Conservation (phyloP, 2,329 filamentous ascomycete genomes). For the Fusarium mexicanum region DNA sequence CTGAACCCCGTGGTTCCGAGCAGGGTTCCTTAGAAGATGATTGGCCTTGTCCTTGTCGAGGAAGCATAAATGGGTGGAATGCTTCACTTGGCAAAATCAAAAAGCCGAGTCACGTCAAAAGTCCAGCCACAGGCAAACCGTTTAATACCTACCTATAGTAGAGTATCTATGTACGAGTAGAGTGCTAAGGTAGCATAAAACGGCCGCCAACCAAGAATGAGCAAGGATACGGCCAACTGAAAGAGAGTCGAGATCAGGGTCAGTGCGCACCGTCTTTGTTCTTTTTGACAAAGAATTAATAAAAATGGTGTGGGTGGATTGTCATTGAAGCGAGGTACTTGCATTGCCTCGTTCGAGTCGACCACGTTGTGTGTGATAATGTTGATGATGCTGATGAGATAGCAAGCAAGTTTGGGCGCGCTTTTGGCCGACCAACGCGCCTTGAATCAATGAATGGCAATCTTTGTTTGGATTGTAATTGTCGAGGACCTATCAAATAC, state of each 20-base stretch:
- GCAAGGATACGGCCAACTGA: not conserved
- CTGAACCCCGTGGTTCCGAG: conserved; percentile 12
- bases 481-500: conserved; percentile 36
- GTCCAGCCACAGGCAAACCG: not conserved
- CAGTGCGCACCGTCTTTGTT: conserved; percentile 1
- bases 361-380: not conserved
- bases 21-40: conserved; percentile 14
- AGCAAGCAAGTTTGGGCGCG: conserved; percentile 20
- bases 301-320: conserved; percentile 14
- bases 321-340: not conserved
- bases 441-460: not conserved
- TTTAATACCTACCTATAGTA: not conserved
- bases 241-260: not conserved
- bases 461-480: conserved; percentile 37
- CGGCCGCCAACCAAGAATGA: not conserved
- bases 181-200: not conserved
- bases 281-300: not conserved
- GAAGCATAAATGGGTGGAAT: conserved; percentile 17
- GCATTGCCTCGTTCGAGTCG: not conserved
- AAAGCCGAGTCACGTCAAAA: not conserved
- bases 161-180: not conserved
- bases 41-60: conserved; percentile 5
- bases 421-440: conserved; percentile 23
- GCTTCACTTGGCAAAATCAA: conserved; percentile 14
- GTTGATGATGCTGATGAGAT: not conserved